Evolutionary conservation across 2,329 filamentous ascomycete species (phyloP).

Genomic region (Phyllachora maydis): DNA sequence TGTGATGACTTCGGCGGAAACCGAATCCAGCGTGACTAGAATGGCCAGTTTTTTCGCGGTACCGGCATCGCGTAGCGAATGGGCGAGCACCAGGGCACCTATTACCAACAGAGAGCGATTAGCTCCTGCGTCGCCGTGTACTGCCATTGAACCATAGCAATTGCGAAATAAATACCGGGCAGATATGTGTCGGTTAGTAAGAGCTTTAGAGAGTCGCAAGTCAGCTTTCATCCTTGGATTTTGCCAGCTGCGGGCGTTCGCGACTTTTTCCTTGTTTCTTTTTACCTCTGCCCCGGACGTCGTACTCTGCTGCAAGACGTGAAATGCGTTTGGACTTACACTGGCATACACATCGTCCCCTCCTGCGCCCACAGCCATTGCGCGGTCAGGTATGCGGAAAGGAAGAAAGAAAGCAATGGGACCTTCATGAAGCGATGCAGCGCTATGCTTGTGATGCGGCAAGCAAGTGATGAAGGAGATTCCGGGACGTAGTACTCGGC

Average conservation of each 20-base stretch:
- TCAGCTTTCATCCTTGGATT: constrained; percentile 4
- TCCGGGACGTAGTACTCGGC: too few relatives aligned
- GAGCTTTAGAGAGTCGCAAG: constrained; percentile 34
- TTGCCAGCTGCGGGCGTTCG: background rate
- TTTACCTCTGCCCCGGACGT: too few relatives aligned
- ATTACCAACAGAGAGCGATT: constrained; percentile 4
- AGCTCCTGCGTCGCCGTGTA: constrained; percentile 6
- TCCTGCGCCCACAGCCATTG: constrained; percentile 7
- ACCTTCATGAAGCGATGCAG: too few relatives aligned
- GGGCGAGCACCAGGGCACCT: constrained; percentile 86
- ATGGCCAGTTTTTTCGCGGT: constrained; percentile 72
- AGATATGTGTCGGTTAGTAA: constrained; percentile 84
- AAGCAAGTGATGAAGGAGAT: too few relatives aligned
- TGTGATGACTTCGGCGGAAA: constrained; percentile 54
- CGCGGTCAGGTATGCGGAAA: too few relatives aligned
- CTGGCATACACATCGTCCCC: constrained; percentile 34
- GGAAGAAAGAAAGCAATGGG: too few relatives aligned
- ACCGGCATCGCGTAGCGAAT: constrained; percentile 81
- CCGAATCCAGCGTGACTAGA: constrained; percentile 60
- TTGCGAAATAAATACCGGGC: too few relatives aligned
- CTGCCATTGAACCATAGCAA: too few relatives aligned
- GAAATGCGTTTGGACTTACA: too few relatives aligned
- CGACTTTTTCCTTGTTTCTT: too few relatives aligned
- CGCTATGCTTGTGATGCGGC: too few relatives aligned
- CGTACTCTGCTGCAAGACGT: too few relatives aligned